Evolutionary conservation across 768 basidiomycete genomes (phyloP), one percentile per base, ranked within the genome.

Genomic region (Trichaptum fuscoviolaceum): DNA sequence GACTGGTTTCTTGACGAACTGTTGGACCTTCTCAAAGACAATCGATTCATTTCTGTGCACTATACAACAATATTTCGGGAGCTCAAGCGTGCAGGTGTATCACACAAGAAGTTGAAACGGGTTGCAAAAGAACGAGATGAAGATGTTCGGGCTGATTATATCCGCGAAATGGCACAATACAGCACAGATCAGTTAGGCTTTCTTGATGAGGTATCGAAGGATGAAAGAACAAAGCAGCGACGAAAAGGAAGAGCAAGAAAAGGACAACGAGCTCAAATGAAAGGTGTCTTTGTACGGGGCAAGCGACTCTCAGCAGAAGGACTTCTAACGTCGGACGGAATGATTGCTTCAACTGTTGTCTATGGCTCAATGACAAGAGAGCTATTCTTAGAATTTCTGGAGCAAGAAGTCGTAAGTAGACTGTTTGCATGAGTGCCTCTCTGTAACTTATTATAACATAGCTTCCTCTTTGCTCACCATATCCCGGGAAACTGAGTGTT

Each of bases 1-100:
- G 70, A 76, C 67, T 78, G 70, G 69, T 79, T 79, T 62, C 70
- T 80, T 0, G 74, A 79, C 60, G 76, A 80, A 64, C 72, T 79
- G 25, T 24, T 30, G 1, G 25, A 63, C 42, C 68, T 70, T 42
- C 62, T 70, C 10, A 25, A 26, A 15, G 58, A 35, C 18, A 78
- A 79, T 65, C 67, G 71, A 0, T 77, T 77, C 68, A 73, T 79
- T 42, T 71, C 76, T 10, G 68, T 75, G 6, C 76, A 78, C 69
- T 78, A 71, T 67, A 69, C 73, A 4, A 79, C 77, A 0, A 75
- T 79, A 34, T 70, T 72, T 64, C 69, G 73, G 0, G 71, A 74
- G 52, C 75, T 80, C 8, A 64, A 69, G n/a, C 66, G 69, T 42
- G 70, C 69, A 36, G 73, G 73, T 10, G 52, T 76, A 1, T 73